phyloP scores from a whole-genome alignment of 768 basidiomycete genomes.

The Tremella fuciformis region DNA sequence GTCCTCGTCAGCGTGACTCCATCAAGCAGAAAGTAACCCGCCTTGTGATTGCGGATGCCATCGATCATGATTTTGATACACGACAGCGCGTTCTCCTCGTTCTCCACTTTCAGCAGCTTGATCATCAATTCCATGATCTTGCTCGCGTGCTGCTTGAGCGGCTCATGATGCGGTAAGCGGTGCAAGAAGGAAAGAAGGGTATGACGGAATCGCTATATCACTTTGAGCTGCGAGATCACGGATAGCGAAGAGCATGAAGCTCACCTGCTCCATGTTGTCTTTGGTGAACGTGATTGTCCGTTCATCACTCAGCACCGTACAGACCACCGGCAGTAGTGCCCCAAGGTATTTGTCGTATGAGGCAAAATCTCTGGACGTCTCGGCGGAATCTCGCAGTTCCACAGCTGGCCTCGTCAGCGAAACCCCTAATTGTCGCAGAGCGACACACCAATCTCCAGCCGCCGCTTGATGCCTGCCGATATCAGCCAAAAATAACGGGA shows the following conservation, averaged over 20 bases:
- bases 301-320: slow-evolving; percentile 37
- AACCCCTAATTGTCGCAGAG: not conserved
- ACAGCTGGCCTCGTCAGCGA: slow-evolving; percentile 16
- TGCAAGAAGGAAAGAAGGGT: slow-evolving; percentile 84
- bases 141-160: slow-evolving; percentile 66
- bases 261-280: slow-evolving; percentile 51
- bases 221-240: not conserved
- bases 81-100: slow-evolving; percentile 88
- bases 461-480: slow-evolving; percentile 21
- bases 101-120: slow-evolving; percentile 78
- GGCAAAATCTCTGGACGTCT: slow-evolving; percentile 40
- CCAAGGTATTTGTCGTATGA: slow-evolving; percentile 46
- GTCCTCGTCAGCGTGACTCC: too few species aligned
- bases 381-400: slow-evolving; percentile 50
- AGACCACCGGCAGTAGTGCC: slow-evolving; percentile 39
- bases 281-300: slow-evolving; percentile 53
- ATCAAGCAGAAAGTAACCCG: slow-evolving; percentile 16
- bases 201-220: slow-evolving; percentile 72
- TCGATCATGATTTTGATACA: slow-evolving; percentile 92
- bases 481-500: not conserved
- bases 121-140: slow-evolving; percentile 76
- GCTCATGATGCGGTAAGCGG: slow-evolving; percentile 76
- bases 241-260: slow-evolving; percentile 2
- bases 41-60: slow-evolving; percentile 72
- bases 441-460: slow-evolving; percentile 27